A percentile compares a stretch with the other conserved stretches of the same genome.
These are phyloP conservation scores for Hypoxylon lienhwacheense DNA, from an alignment of 495 filamentous ascomycete genomes.

Conservation along the genomic window DNA sequence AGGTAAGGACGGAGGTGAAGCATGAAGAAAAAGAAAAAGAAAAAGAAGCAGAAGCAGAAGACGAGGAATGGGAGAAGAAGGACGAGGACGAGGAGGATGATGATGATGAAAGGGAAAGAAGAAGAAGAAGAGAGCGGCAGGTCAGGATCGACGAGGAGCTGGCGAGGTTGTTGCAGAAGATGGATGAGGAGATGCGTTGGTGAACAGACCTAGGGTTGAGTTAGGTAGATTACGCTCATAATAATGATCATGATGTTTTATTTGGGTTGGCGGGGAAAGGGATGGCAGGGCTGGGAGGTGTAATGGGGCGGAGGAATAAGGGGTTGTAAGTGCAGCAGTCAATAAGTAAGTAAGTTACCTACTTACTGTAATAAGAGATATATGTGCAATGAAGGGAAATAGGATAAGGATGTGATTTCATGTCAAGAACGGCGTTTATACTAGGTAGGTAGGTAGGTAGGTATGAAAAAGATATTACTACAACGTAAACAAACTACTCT, in stretches of 20 bases:
- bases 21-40: not conserved
- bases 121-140: conserved; percentile 14
- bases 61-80: not conserved
- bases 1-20: conserved; percentile 7
- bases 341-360: too few relatives aligned
- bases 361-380: too few relatives aligned
- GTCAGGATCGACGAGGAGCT: conserved; percentile 31
- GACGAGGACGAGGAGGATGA: conserved; percentile 18
- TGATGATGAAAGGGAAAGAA: conserved; percentile 14
- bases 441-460: too few relatives aligned
- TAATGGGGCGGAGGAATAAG: too few relatives aligned
- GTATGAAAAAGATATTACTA: too few relatives aligned
- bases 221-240: too few relatives aligned
- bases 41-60: not conserved
- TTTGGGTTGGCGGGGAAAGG: not conserved
- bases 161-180: conserved; percentile 11
- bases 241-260: not conserved
- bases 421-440: too few relatives aligned
- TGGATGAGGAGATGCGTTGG: not conserved
- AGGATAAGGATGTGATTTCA: too few relatives aligned
- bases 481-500: too few relatives aligned
- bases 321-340: too few relatives aligned
- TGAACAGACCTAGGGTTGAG: not conserved
- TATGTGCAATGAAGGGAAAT: too few relatives aligned
- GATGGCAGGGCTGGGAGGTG: too few relatives aligned